These are phyloP conservation scores for Argentina anserina DNA, from an alignment of 306 rosid species.

Conservation along the genomic window DNA sequence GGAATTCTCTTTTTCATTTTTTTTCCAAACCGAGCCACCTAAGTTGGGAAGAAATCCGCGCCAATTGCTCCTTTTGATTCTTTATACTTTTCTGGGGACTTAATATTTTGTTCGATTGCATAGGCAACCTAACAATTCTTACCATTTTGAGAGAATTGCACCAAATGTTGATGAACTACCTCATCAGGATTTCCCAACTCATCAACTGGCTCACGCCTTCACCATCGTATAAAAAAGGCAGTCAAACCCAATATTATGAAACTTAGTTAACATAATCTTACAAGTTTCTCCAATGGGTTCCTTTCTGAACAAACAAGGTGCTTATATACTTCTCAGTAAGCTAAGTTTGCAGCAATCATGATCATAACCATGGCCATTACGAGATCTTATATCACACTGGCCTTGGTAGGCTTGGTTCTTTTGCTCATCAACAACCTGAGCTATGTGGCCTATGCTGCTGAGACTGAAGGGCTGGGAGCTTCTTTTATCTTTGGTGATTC, in stretches of 20 bases:
- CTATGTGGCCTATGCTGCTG: slow-evolving; percentile 33
- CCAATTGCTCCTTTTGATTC: background rate
- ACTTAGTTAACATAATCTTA: slow-evolving; percentile 27
- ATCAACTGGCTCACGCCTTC: slow-evolving; percentile 5
- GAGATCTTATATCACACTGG: slow-evolving; percentile 22
- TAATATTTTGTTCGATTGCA: slow-evolving; percentile 15
- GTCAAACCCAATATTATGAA: slow-evolving; percentile 63
- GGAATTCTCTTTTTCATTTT: background rate
- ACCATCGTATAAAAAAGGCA: background rate
- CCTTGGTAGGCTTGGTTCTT: slow-evolving; percentile 20
- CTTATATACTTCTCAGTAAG: slow-evolving; percentile 24
- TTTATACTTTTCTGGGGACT: background rate
- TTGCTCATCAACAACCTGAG: slow-evolving; percentile 24
- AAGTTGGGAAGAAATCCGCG: background rate
- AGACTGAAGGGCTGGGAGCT: slow-evolving; percentile 52
- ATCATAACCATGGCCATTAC: slow-evolving; percentile 32
- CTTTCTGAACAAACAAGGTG: slow-evolving; percentile 9
- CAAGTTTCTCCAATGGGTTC: slow-evolving; percentile 34
- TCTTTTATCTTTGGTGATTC: slow-evolving; percentile 95
- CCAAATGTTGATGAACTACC: slow-evolving; percentile 65
- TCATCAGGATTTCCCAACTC: slow-evolving; percentile 19
- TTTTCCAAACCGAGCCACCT: background rate
- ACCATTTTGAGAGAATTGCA: slow-evolving; percentile 27
- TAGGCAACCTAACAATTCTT: slow-evolving; percentile 23
- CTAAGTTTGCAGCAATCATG: background rate